A percentile compares a stretch with the other conserved stretches of the same genome.
phyloP scores from a whole-genome alignment of 345 rosid genomes.

The Geranium rotundifolium region DNA sequence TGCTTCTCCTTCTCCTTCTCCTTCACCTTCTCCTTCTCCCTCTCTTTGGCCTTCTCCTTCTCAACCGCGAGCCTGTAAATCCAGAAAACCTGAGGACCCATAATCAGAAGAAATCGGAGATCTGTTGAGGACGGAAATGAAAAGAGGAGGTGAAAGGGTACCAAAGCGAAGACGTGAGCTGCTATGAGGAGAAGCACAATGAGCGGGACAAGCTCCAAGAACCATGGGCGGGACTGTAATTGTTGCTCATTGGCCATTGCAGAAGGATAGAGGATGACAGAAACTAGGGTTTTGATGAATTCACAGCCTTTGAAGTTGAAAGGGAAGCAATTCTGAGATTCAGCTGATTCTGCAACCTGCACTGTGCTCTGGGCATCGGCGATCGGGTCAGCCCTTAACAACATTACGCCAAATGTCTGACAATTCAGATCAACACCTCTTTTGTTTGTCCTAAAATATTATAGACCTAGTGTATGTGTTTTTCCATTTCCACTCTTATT shows the following conservation, averaged over 20 bases:
- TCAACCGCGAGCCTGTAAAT: conserved; percentile 63
- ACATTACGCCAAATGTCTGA: neutral
- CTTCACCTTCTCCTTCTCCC: too few species aligned
- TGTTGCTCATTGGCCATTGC: conserved; percentile 37
- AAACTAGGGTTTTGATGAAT: neutral
- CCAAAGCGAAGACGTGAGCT: conserved; percentile 73
- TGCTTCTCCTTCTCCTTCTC: too few species aligned
- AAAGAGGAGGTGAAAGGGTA: conserved; percentile 10
- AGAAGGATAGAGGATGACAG: neutral
- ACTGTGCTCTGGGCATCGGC: neutral
- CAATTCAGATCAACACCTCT: too few species aligned
- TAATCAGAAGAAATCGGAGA: conserved; percentile 4
- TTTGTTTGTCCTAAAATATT: too few species aligned
- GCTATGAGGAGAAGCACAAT: conserved; percentile 51
- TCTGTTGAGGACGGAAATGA: neutral
- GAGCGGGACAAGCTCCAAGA: conserved; percentile 50
- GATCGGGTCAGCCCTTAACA: neutral
- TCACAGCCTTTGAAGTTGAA: neutral
- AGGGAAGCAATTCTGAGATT: neutral
- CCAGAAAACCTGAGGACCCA: conserved; percentile 46
- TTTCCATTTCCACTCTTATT: too few species aligned
- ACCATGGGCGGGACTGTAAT: conserved; percentile 39
- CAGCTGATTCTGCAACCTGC: neutral
- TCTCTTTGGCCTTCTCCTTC: conserved; percentile 17
- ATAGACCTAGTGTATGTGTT: too few species aligned